Conservation (phyloP, 495 filamentous ascomycete genomes). For the Corynascus novoguineensis region DNA sequence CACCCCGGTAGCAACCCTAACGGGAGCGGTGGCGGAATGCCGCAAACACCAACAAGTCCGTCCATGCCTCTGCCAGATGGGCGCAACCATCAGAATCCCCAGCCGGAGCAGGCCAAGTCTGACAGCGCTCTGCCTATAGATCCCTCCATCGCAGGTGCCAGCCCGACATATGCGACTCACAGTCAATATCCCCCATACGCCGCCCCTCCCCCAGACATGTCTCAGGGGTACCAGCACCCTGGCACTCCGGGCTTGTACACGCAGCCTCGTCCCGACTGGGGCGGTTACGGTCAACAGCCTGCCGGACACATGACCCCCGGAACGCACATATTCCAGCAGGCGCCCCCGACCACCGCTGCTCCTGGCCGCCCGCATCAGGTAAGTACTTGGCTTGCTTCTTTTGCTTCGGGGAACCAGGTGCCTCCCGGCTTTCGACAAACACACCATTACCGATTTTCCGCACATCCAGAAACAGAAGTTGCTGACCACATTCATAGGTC, state of each 20-base stretch:
- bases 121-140: conserved; percentile 97
- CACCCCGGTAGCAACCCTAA: conserved; percentile 65
- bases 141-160: conserved; percentile 90
- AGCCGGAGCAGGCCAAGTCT: conserved; percentile 66
- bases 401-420: neutral
- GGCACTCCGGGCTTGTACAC: conserved; percentile 53
- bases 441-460: neutral
- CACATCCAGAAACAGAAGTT: neutral
- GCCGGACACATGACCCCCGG: conserved; percentile 49
- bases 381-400: conserved; percentile 35
- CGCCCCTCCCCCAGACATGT: conserved; percentile 77
- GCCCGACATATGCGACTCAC: conserved; percentile 74
- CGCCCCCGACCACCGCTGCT: conserved; percentile 48
- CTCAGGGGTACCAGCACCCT: conserved; percentile 59
- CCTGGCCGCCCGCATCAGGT: conserved; percentile 67
- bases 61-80: conserved; percentile 75
- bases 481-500: conserved; percentile 51
- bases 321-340: conserved; percentile 48
- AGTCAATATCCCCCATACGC: conserved; percentile 73
- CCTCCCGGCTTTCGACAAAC: neutral
- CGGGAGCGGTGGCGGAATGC: conserved; percentile 83
- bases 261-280: conserved; percentile 73
- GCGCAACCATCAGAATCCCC: conserved; percentile 60
- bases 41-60: conserved; percentile 92
- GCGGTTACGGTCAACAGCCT: conserved; percentile 62